These are phyloP conservation scores for Thelephora terrestris DNA, from an alignment of 1,284 basidiomycete genomes.

Conservation along the genomic window DNA sequence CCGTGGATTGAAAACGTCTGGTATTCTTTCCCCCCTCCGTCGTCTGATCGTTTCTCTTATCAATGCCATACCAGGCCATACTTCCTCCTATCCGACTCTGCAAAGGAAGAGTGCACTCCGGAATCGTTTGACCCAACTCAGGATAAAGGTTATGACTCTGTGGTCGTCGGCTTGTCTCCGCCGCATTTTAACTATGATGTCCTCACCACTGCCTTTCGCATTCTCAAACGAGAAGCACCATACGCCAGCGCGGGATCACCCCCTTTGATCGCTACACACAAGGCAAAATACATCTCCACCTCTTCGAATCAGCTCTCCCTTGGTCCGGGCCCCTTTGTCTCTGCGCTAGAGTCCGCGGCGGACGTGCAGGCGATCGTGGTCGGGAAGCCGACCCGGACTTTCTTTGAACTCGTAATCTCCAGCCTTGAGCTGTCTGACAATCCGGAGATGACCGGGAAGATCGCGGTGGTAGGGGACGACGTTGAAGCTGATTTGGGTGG, in stretches of 20 bases:
- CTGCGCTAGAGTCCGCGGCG: constrained; percentile 48
- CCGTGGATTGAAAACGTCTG: constrained; percentile 32
- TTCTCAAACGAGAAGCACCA: constrained; percentile 33
- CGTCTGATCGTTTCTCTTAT: background rate
- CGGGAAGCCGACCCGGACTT: constrained; percentile 52
- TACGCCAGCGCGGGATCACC: constrained; percentile 21
- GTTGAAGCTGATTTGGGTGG: constrained; percentile 53
- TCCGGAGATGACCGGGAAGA: constrained; percentile 20
- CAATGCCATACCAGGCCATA: constrained; percentile 35
- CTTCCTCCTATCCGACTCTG: constrained; percentile 49
- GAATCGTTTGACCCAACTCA: constrained; percentile 9
- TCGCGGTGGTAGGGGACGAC: constrained; percentile 63
- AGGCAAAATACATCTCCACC: constrained; percentile 36
- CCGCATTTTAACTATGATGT: constrained; percentile 40
- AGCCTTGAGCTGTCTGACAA: constrained; percentile 26
- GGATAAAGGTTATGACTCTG: constrained; percentile 37
- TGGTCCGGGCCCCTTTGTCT: constrained; percentile 62
- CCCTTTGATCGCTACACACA: constrained; percentile 48
- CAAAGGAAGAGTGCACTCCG: constrained; percentile 35
- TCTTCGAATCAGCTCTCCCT: constrained; percentile 38
- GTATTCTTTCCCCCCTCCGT: background rate
- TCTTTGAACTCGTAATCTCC: constrained; percentile 49
- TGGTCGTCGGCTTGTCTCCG: constrained; percentile 60
- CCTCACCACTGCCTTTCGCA: constrained; percentile 58
- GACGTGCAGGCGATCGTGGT: constrained; percentile 41